phyloP scores from a whole-genome alignment of 2,329 filamentous ascomycete genomes.

The Metarhizium anisopliae region DNA sequence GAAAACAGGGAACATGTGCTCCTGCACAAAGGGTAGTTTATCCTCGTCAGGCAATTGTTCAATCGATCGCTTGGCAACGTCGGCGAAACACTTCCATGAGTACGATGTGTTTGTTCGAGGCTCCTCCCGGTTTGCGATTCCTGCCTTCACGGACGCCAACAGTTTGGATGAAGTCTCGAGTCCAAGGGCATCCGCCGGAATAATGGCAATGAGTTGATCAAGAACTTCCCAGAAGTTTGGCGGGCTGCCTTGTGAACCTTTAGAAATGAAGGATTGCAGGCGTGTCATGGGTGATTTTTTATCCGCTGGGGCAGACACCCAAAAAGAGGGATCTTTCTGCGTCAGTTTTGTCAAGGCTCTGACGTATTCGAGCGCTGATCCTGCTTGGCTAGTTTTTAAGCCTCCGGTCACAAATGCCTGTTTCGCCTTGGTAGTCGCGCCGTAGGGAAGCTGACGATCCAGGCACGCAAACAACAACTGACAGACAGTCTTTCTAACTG shows the following conservation, averaged over 20 bases:
- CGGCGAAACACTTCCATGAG: conserved; percentile 71
- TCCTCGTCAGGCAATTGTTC: conserved; percentile 35
- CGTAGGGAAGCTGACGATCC: conserved; percentile 37
- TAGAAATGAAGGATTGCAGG: conserved; percentile 65
- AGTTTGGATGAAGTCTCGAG: conserved; percentile 49
- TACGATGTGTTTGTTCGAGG: conserved; percentile 55
- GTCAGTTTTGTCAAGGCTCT: conserved; percentile 61
- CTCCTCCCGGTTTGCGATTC: conserved; percentile 68
- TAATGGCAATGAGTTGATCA: conserved; percentile 49
- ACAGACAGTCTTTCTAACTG: conserved; percentile 41
- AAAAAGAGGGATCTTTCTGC: conserved; percentile 54
- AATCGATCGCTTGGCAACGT: conserved; percentile 47
- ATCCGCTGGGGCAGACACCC: conserved; percentile 48
- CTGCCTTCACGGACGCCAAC: conserved; percentile 58
- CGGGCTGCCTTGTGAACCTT: conserved; percentile 73
- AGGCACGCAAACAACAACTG: conserved; percentile 42
- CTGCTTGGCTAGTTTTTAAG: conserved; percentile 61
- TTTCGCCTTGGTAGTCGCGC: conserved; percentile 41
- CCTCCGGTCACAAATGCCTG: conserved; percentile 62
- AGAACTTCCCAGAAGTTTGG: conserved; percentile 66
- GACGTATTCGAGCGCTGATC: conserved; percentile 65
- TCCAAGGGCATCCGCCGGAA: conserved; percentile 38
- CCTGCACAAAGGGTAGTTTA: conserved; percentile 35
- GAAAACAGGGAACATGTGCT: conserved; percentile 45
- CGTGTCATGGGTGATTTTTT: conserved; percentile 46